A percentile compares a stretch with the other conserved stretches of the same genome.
These are phyloP conservation scores for Pseudogymnoascus sp. DNA, from an alignment of 2,329 filamentous ascomycete genomes.

Conservation along the genomic window DNA sequence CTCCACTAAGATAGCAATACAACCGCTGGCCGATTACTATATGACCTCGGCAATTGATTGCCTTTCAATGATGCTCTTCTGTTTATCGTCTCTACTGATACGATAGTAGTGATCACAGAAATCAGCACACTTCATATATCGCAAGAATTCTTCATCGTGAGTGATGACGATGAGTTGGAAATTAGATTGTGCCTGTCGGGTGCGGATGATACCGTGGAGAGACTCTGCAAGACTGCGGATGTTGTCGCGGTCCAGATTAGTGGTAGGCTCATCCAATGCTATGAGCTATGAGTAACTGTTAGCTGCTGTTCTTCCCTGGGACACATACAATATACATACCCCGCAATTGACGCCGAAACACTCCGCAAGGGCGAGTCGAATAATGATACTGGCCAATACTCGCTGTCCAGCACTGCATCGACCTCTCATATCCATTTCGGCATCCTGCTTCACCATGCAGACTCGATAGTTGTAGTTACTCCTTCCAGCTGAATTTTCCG, in stretches of 20 bases:
- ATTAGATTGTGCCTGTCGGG: slow-evolving; percentile 77
- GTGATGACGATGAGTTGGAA: slow-evolving; percentile 99
- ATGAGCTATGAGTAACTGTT: slow-evolving; percentile 50
- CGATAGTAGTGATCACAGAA: slow-evolving; percentile 90
- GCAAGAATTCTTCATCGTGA: slow-evolving; percentile 93
- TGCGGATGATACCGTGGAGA: slow-evolving; percentile 78
- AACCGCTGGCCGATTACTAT: neutral
- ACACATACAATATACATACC: slow-evolving; percentile 24
- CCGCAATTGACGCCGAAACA: slow-evolving; percentile 96
- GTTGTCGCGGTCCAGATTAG: slow-evolving; percentile 92
- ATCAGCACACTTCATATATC: slow-evolving; percentile 87
- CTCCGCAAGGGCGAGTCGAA: slow-evolving; percentile 89
- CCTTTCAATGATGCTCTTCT: slow-evolving; percentile 80
- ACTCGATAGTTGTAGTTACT: slow-evolving; percentile 95
- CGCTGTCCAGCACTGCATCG: slow-evolving; percentile 96
- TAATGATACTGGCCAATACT: slow-evolving; percentile 93
- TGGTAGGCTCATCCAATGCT: slow-evolving; percentile 94
- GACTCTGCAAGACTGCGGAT: slow-evolving; percentile 82
- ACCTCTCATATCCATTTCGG: slow-evolving; percentile 98
- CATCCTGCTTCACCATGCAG: slow-evolving; percentile 94
- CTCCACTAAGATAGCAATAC: neutral
- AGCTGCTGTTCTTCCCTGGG: neutral
- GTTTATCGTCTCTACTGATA: slow-evolving; percentile 71
- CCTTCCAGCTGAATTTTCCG: slow-evolving; percentile 66
- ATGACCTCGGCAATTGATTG: slow-evolving; percentile 31